A percentile compares a stretch with the other conserved stretches of the same genome.
Evolutionary conservation across 306 rosid genomes (phyloP).

Genomic region (Sechiopsis laciniata): DNA sequence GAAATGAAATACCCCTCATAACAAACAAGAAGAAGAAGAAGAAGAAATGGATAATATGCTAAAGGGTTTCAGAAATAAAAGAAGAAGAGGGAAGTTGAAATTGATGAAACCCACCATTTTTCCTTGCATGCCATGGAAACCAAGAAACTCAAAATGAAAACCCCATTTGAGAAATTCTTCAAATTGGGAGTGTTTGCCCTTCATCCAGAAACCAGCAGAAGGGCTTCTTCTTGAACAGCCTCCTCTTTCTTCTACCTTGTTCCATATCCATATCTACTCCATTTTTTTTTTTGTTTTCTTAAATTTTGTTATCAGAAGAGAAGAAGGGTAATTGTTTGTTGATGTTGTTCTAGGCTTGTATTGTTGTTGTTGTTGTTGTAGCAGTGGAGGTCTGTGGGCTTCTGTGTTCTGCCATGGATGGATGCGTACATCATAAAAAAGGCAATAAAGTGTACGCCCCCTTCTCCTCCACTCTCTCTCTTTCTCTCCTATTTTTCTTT

Average conservation of each 20-base stretch:
- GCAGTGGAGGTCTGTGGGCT: conserved; percentile 33
- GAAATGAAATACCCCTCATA: conserved; percentile 31
- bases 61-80: neutral
- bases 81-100: neutral
- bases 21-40: neutral
- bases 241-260: conserved; percentile 22
- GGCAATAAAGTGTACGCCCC: conserved; percentile 37
- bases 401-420: conserved; percentile 48
- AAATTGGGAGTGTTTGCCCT: neutral
- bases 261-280: conserved; percentile 22
- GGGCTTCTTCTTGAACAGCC: neutral
- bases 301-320: conserved; percentile 17
- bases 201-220: neutral
- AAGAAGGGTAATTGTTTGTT: neutral
- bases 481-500: neutral
- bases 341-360: conserved; percentile 21
- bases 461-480: conserved; percentile 28
- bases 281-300: neutral
- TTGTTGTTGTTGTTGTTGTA: conserved; percentile 7
- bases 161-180: conserved; percentile 9
- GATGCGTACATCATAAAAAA: conserved; percentile 43
- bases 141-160: neutral
- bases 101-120: conserved; percentile 18
- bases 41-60: neutral
- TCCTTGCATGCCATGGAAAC: conserved; percentile 12